Percentiles rank a stretch among this genome's conserved stretches.
These are phyloP conservation scores for Circinella umbellata DNA, from an alignment of 371 early-diverging fungal species.

Conservation along the genomic window DNA sequence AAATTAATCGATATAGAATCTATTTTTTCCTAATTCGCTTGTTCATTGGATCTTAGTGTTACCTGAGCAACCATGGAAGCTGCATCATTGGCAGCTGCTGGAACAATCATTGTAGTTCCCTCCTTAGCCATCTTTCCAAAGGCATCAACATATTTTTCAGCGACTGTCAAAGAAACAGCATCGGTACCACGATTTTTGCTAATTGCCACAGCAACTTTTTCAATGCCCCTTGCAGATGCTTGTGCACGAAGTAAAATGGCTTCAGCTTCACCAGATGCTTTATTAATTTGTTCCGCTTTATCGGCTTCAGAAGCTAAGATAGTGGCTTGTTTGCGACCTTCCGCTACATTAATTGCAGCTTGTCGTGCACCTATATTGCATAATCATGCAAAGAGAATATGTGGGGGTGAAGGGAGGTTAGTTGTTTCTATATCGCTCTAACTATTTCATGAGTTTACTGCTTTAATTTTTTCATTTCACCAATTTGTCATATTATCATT, in stretches of 20 bases:
- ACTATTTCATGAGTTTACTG: too few species aligned
- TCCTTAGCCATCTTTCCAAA: conserved; percentile 94
- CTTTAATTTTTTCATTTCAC: neutral
- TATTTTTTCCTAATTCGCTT: too few species aligned
- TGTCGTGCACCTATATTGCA: conserved; percentile 74
- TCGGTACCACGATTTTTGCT: conserved; percentile 72
- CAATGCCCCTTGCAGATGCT: conserved; percentile 87
- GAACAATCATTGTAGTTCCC: conserved; percentile 92
- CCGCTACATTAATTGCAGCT: conserved; percentile 96
- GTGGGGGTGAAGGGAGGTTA: too few species aligned
- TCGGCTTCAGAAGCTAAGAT: conserved; percentile 96
- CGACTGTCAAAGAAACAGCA: conserved; percentile 91
- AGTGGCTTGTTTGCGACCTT: conserved; percentile 91
- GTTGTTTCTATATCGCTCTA: too few species aligned
- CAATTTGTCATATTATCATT: neutral
- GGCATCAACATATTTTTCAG: conserved; percentile 97
- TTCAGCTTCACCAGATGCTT: conserved; percentile 88
- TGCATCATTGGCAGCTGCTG: conserved; percentile 83
- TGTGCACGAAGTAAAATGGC: conserved; percentile 86
- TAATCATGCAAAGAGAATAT: neutral
- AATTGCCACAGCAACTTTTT: conserved; percentile 82
- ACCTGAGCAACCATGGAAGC: conserved; percentile 86
- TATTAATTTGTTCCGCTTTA: conserved; percentile 88
- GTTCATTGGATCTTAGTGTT: neutral
- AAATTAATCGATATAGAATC: neutral